Conservation (phyloP, 208 protist genomes). For the Porcisia hertigi region DNA sequence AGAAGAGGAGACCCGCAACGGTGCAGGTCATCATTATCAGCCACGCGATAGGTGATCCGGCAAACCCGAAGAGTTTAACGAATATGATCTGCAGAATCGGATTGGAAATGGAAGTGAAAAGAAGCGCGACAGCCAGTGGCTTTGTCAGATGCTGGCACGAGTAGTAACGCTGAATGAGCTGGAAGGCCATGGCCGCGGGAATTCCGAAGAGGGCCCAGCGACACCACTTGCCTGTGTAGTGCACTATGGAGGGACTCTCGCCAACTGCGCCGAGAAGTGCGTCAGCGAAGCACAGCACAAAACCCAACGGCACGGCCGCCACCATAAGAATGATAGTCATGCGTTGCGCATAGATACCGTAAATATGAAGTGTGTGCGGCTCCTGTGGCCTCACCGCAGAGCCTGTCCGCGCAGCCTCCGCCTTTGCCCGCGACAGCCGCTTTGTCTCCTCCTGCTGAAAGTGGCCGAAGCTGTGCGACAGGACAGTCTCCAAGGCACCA, state of each 20-base stretch:
- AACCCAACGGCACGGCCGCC: constrained; percentile 61
- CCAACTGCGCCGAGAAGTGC: constrained; percentile 45
- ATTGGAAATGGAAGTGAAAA: constrained; percentile 59
- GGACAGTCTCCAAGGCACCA: constrained; percentile 82
- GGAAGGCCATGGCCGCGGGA: constrained; percentile 51
- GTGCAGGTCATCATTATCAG: constrained; percentile 64
- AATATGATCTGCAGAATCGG: constrained; percentile 65
- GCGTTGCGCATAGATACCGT: constrained; percentile 82
- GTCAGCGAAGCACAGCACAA: constrained; percentile 71
- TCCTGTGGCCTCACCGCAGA: constrained; percentile 2
- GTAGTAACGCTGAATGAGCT: constrained; percentile 82
- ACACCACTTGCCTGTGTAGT: constrained; percentile 78
- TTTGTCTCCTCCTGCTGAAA: constrained; percentile 42
- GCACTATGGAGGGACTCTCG: constrained; percentile 45
- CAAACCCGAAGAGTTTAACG: constrained; percentile 74
- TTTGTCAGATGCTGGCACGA: constrained; percentile 79
- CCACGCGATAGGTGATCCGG: constrained; percentile 79
- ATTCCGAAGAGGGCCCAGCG: constrained; percentile 72
- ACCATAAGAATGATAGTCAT: constrained; percentile 80
- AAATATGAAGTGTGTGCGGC: constrained; percentile 62
- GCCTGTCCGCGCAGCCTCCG: constrained; percentile 14
- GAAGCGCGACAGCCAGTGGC: constrained; percentile 68
- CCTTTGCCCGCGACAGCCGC: constrained; percentile 19
- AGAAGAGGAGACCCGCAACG: constrained; percentile 41
- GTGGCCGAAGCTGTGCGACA: constrained; percentile 78